Percentiles rank a stretch among this genome's conserved stretches.
Conservation (phyloP, 768 basidiomycete genomes). For the Thelephora ganbajun region DNA sequence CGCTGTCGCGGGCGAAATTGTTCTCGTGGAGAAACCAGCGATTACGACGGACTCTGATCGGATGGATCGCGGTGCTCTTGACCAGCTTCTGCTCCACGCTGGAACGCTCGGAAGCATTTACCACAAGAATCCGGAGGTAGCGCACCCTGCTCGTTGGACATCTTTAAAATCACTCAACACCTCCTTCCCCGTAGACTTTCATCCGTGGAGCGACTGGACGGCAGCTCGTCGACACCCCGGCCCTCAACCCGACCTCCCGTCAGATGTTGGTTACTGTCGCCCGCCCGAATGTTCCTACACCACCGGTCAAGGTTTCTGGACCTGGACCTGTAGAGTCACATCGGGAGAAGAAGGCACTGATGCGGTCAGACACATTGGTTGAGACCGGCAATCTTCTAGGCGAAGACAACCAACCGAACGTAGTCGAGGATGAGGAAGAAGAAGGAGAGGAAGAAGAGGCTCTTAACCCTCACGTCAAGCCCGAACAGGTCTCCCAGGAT, state of each 20-base stretch:
- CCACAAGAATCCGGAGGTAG: constrained; percentile 91
- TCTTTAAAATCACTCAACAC: background rate
- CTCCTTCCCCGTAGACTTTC: constrained; percentile 49
- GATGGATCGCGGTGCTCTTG: constrained; percentile 93
- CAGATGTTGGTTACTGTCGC: constrained; percentile 51
- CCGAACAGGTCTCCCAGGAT: constrained; percentile 25
- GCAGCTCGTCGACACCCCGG: constrained; percentile 77
- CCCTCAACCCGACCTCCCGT: constrained; percentile 72
- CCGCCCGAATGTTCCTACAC: constrained; percentile 29
- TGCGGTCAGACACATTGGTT: constrained; percentile 14
- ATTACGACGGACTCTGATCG: constrained; percentile 97
- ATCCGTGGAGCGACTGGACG: constrained; percentile 81
- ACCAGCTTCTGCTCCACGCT: constrained; percentile 87
- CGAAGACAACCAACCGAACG: constrained; percentile 7
- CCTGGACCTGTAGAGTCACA: constrained; percentile 47
- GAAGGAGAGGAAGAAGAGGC: constrained; percentile 10
- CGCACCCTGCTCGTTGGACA: background rate
- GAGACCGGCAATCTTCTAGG: constrained; percentile 12
- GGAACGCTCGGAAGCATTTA: constrained; percentile 93
- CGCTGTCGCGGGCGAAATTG: constrained; percentile 75
- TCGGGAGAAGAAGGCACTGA: constrained; percentile 10
- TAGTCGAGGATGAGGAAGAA: constrained; percentile 9
- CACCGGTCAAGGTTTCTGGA: constrained; percentile 38
- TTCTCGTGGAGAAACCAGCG: constrained; percentile 84
- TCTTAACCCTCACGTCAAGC: constrained; percentile 10